phyloP scores from a whole-genome alignment of 129 eudicot species.

The Flaveria robusta region DNA sequence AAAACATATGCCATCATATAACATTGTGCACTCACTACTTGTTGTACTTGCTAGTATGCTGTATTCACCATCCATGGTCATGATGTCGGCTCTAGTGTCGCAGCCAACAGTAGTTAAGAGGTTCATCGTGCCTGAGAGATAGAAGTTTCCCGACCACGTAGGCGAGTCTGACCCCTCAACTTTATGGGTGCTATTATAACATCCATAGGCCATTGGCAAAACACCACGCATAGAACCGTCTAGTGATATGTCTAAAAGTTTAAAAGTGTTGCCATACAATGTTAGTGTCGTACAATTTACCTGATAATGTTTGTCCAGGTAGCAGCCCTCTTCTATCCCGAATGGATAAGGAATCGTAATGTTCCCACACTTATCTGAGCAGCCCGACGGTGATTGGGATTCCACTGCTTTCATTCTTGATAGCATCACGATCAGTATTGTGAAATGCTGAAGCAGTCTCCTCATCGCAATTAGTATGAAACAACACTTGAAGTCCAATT shows the following conservation, averaged over 20 bases:
- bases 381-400: not conserved
- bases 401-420: not conserved
- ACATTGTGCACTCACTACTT: not conserved
- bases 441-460: conserved; percentile 28
- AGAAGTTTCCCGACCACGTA: not conserved
- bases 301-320: not conserved
- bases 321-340: not conserved
- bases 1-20: conserved; percentile 12
- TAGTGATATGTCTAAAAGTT: conserved; percentile 12
- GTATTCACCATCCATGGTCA: not conserved
- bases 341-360: not conserved
- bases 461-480: no score
- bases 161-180: not conserved
- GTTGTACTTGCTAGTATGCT: not conserved
- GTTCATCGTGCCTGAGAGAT: conserved; percentile 10
- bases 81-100: conserved; percentile 8
- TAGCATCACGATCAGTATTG: not conserved
- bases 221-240: conserved; percentile 12
- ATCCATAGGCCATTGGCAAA: conserved; percentile 14
- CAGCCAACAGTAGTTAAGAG: conserved; percentile 27
- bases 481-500: no score
- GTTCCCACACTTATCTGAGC: not conserved
- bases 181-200: conserved; percentile 12
- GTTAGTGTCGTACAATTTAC: not conserved
- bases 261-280: not conserved